phyloP scores from a whole-genome alignment of 306 rosid genomes.

The Vigna angularis region DNA sequence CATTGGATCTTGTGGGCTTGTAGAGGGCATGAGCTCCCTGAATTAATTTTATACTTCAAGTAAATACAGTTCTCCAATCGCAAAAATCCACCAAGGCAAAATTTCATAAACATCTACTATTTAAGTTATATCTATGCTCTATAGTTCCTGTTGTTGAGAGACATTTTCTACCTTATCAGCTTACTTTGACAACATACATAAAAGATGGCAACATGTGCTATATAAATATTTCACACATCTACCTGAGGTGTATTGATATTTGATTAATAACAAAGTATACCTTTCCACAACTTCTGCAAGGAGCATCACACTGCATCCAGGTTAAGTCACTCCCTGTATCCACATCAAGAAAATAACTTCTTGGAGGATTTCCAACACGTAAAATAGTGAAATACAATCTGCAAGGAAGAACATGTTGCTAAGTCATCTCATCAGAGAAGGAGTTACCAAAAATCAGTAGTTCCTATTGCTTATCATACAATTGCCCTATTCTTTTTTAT shows the following conservation, averaged over 20 bases:
- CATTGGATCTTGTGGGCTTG: conserved; percentile 67
- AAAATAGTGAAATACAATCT: conserved; percentile 76
- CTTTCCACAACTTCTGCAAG: conserved; percentile 84
- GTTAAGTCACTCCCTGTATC: conserved; percentile 93
- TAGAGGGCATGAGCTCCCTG: conserved; percentile 77
- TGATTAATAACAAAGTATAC: conserved; percentile 45
- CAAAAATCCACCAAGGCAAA: conserved; percentile 26
- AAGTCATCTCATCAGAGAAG: conserved; percentile 16
- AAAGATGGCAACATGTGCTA: neutral
- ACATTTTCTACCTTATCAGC: conserved; percentile 23
- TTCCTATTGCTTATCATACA: conserved; percentile 29
- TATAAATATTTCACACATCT: neutral
- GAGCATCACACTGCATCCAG: conserved; percentile 93
- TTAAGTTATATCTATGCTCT: neutral
- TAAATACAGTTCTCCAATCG: conserved; percentile 28
- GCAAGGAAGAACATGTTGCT: conserved; percentile 33
- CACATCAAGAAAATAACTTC: conserved; percentile 74
- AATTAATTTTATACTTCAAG: conserved; percentile 48
- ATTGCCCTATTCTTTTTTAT: neutral
- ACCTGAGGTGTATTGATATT: conserved; percentile 2
- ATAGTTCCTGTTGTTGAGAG: neutral
- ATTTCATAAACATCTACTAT: conserved; percentile 22
- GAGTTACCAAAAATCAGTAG: conserved; percentile 24
- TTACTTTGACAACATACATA: neutral
- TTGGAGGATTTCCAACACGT: conserved; percentile 77